Conservation (phyloP, 805 yeast genomes). For the Pichia pseudocactophila region DNA sequence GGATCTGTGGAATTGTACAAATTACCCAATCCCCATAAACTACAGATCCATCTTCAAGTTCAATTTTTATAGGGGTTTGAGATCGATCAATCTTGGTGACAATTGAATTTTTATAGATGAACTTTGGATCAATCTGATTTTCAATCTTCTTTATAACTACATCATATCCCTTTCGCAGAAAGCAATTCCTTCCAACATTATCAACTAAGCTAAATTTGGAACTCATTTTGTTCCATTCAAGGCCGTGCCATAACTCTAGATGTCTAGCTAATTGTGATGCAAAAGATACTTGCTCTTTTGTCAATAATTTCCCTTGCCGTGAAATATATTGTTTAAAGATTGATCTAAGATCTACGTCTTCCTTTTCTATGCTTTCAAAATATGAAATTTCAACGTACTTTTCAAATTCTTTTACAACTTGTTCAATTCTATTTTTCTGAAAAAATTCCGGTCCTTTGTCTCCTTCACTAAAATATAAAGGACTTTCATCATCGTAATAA, state of each 20-base stretch:
- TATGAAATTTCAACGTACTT: conserved; percentile 50
- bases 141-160: conserved; percentile 39
- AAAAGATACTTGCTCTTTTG: conserved; percentile 40
- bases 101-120: conserved; percentile 33
- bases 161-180: conserved; percentile 53
- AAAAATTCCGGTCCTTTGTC: conserved; percentile 13
- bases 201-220: conserved; percentile 61
- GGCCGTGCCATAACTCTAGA: conserved; percentile 75
- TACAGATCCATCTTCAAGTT: conserved; percentile 26
- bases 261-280: conserved; percentile 46
- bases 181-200: conserved; percentile 72
- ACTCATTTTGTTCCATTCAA: conserved; percentile 57
- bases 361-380: conserved; percentile 37
- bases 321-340: conserved; percentile 36
- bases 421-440: conserved; percentile 24
- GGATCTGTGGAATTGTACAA: conserved; percentile 72
- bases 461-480: conserved; percentile 17
- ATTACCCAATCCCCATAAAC: conserved; percentile 47
- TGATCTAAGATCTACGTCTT: conserved; percentile 46
- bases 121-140: conserved; percentile 30
- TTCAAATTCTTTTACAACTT: conserved; percentile 48
- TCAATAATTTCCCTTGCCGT: conserved; percentile 38
- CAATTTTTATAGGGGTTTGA: conserved; percentile 21
- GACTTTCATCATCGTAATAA: conserved; percentile 28
- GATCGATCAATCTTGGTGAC: conserved; percentile 33